Evolutionary conservation across 2,329 filamentous ascomycete species (phyloP), one percentile per base, ranked within the genome.

Genomic region (Simplicillium sp.): DNA sequence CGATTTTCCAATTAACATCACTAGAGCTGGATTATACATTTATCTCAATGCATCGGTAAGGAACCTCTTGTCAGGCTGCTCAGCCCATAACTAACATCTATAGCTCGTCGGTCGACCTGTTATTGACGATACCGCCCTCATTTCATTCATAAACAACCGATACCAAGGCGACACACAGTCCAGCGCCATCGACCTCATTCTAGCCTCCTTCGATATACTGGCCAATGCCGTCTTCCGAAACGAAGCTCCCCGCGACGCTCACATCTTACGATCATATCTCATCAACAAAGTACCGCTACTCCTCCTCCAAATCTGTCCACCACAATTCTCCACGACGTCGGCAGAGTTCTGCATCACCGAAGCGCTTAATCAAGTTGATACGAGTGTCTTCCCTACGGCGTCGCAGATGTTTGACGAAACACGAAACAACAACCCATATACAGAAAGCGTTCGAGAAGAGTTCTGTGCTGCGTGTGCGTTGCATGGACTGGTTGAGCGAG

Each of bases 401-500:
- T 75, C 74, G 3, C 65, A 68, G 36, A 76, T 79, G 70, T 78
- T 78, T 50, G 70, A 75, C 42, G 71, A 74, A 40, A 68, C 66
- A 16, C 84, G 63, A 68, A 73, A 66, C 44, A 72, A 67, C 44
- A 76, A 71, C 43, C 70, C 70, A 0, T 73, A 76, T 42, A 77
- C 75, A 0, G 74, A 79, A 43, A 75, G 69, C 34, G 73, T 77
- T 9, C 66, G 75, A 13, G 73, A 78, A 44, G 75, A 96, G 46
- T 97, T 97, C 49, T 76, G 94, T 33, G 92, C 94, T 48, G 82
- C 90, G 1, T 98, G 92, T 56, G 87, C 86, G 41, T 71, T 96
- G 32, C 89, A 97, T 58, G 80, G 81, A 1, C 68, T 98, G n/a
- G 80, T 97, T 17, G 77, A 81, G 1, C 80, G 88, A 48, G 72